Conservation (phyloP, 2,329 filamentous ascomycete species). For the Neofusicoccum sp. region DNA sequence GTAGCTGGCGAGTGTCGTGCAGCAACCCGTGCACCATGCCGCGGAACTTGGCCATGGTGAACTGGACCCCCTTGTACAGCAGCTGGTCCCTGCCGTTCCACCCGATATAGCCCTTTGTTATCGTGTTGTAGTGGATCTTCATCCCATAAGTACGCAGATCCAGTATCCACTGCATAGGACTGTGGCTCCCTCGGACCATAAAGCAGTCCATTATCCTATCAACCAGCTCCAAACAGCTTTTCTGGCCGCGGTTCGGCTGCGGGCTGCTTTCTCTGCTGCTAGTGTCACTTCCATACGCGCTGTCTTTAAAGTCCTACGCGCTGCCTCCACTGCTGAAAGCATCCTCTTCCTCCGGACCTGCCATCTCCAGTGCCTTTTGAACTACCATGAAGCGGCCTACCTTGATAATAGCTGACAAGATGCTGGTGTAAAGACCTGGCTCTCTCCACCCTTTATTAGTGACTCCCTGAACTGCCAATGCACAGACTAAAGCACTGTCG, state of each 20-base stretch:
- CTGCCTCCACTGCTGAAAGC: not conserved
- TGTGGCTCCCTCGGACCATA: conserved; percentile 25
- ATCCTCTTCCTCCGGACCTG: not conserved
- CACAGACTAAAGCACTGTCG: conserved; percentile 31
- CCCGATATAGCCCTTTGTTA: conserved; percentile 20
- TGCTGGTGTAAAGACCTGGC: conserved; percentile 24
- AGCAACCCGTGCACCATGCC: conserved; percentile 21
- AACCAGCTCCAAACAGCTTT: conserved; percentile 26
- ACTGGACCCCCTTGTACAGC: conserved; percentile 24
- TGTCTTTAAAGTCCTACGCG: conserved; percentile 11
- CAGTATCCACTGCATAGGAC: conserved; percentile 27
- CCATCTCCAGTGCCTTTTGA: conserved; percentile 27
- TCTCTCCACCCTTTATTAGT: conserved; percentile 25
- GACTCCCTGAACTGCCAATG: conserved; percentile 46
- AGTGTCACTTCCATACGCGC: conserved; percentile 22
- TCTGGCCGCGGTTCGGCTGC: too few relatives aligned
- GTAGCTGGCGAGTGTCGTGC: not conserved
- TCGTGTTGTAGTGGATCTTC: conserved; percentile 27
- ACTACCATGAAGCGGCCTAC: conserved; percentile 28
- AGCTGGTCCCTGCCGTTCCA: conserved; percentile 22
- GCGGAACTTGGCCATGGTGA: conserved; percentile 13
- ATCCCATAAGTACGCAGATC: conserved; percentile 26
- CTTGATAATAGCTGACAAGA: conserved; percentile 29
- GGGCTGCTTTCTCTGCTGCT: not conserved
- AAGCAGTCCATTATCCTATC: conserved; percentile 26